Percentiles rank a stretch among this genome's conserved stretches.
Conservation (phyloP, 495 filamentous ascomycete genomes). For the Cercophora newfieldiana region DNA sequence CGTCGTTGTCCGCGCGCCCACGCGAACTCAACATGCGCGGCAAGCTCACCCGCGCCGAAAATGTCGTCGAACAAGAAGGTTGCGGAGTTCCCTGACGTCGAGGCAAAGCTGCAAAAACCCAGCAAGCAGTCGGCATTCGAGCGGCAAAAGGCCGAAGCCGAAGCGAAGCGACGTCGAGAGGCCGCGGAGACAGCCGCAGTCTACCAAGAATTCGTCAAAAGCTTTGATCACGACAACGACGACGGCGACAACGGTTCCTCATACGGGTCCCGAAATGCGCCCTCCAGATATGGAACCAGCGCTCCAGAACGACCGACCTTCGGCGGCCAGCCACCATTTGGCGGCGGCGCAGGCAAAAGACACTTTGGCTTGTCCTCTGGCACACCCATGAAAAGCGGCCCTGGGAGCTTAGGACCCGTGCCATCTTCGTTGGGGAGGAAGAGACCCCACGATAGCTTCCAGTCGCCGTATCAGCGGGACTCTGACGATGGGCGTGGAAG, state of each 20-base stretch:
- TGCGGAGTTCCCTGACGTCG: conserved; percentile 76
- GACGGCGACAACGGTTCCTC: conserved; percentile 18
- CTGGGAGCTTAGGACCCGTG: conserved; percentile 70
- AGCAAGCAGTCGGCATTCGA: conserved; percentile 90
- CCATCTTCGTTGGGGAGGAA: conserved; percentile 53
- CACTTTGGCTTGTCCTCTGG: conserved; percentile 43
- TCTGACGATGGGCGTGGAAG: conserved; percentile 38
- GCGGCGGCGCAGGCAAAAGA: conserved; percentile 45
- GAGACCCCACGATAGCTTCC: conserved; percentile 45
- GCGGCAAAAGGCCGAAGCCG: conserved; percentile 86
- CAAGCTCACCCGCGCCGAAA: conserved; percentile 15
- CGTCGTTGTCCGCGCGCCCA: background rate
- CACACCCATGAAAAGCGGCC: conserved; percentile 60
- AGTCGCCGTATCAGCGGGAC: conserved; percentile 26
- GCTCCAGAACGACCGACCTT: conserved; percentile 33
- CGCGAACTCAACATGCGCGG: conserved; percentile 21
- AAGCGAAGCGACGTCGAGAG: conserved; percentile 86
- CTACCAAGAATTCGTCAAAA: conserved; percentile 87
- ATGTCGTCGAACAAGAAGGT: conserved; percentile 48
- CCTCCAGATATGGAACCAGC: conserved; percentile 40
- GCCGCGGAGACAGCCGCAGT: conserved; percentile 88
- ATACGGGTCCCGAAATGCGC: conserved; percentile 15
- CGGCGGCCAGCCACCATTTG: conserved; percentile 38
- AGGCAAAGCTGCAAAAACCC: conserved; percentile 78
- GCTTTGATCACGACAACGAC: conserved; percentile 73